These are phyloP conservation scores for Rhodomyrtus psidioides DNA, from an alignment of 441 rosid genomes.

Conservation along the genomic window DNA sequence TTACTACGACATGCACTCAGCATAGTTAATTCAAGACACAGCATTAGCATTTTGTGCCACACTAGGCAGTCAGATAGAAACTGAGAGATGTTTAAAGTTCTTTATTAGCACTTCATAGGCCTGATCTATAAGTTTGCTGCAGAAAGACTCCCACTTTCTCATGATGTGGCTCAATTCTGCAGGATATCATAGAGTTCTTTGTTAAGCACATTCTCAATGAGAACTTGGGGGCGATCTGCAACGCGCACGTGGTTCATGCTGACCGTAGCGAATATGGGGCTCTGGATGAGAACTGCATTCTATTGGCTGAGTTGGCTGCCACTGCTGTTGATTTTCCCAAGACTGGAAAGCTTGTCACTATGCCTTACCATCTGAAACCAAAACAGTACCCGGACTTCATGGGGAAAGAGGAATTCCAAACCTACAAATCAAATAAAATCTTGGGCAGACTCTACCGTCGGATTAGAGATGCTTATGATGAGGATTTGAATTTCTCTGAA, in stretches of 20 bases:
- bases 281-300: constrained; percentile 55
- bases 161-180: constrained; percentile 6
- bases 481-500: constrained; percentile 32
- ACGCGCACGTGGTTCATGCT: constrained; percentile 88
- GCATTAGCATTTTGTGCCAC: not conserved
- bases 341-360: constrained; percentile 68
- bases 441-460: constrained; percentile 76
- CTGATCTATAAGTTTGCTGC: not conserved
- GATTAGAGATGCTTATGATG: constrained; percentile 48
- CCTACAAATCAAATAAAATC: constrained; percentile 62
- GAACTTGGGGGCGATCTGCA: constrained; percentile 65
- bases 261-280: constrained; percentile 73
- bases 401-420: constrained; percentile 66
- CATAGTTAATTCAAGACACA: not conserved
- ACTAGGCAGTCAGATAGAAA: not conserved
- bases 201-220: constrained; percentile 66
- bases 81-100: not conserved
- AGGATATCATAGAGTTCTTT: constrained; percentile 82
- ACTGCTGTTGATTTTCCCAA: constrained; percentile 90
- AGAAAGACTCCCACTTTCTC: not conserved
- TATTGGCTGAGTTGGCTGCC: constrained; percentile 79
- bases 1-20: not conserved
- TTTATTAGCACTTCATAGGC: not conserved
- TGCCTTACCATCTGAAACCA: constrained; percentile 68
- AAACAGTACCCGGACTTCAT: constrained; percentile 81